Base-by-base conservation (phyloP, 306 rosid species). In the Trichosanthes truncata region DNA sequence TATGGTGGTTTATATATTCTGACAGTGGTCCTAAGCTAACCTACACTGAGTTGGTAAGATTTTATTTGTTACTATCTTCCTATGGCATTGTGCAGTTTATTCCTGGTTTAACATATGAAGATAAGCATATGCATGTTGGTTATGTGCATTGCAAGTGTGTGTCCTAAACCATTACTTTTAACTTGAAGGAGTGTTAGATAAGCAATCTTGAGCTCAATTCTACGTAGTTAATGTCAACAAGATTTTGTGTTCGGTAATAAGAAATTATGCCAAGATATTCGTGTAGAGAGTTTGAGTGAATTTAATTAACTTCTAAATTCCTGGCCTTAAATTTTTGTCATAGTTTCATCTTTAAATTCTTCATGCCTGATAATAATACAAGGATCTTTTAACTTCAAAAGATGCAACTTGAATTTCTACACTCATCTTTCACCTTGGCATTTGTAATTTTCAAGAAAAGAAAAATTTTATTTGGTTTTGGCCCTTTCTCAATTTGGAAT, bases 1-100 rank as follows among this genome's bases (percentile, higher is more conserved):
- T 95, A 81, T 95, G 98, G 98, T 95, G 98, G 98, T 95, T 91
- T 90, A 82, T 95, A 77, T 95, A 91, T 79, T 86, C 96, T 66
- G 97, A 90, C 52, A 81, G 77, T n/a, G 98, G 98, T 81, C 98
- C 98, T 59, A 90, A 90, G 84, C 86, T 95, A 33, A 96, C 90
- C 49, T 95, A 95, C 74, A 13, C 85, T 48, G 98, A 95, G 84
- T 81, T 95, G 92, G 98, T 94, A 91, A 91, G 89, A 83, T 80
- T 80, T 48, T 67, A 62, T 15, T 26, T 63, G 7, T 38, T 31
- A 72, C 12, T 69, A 6, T 41, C 76, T 69, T 69, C 20, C 76
- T 2, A 69, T 69, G 33, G 71, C 21, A 63, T 63, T 14, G 21
- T 63, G 35, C 33, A 43, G 36, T 10, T 38, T 66, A 66, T 66